Percentiles rank a stretch among this genome's conserved stretches.
Evolutionary conservation across 2,329 filamentous ascomycete genomes (phyloP).

Genomic region (Byssochlamys sp.): DNA sequence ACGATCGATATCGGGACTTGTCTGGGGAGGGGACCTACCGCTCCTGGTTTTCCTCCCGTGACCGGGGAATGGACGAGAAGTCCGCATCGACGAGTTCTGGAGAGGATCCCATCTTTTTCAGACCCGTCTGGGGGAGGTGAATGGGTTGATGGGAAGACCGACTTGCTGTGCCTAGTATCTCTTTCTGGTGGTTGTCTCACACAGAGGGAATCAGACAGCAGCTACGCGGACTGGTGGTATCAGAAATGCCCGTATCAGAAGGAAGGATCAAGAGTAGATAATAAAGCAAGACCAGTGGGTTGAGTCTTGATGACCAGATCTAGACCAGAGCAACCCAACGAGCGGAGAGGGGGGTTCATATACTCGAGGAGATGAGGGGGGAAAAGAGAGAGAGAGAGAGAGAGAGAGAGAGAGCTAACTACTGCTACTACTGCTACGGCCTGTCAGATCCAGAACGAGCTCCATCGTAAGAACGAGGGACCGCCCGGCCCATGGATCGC

Average conservation of each 20-base stretch:
- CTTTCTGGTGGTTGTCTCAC: background rate
- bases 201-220: background rate
- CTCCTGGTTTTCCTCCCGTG: slow-evolving; percentile 38
- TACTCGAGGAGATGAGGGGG: background rate
- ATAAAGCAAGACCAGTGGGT: background rate
- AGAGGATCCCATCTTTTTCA: slow-evolving; percentile 12
- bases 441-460: slow-evolving; percentile 1
- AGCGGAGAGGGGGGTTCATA: background rate
- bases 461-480: background rate
- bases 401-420: background rate
- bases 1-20: background rate
- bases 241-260: background rate
- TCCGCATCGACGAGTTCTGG: slow-evolving; percentile 23
- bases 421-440: background rate
- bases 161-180: background rate
- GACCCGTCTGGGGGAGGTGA: background rate
- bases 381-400: background rate
- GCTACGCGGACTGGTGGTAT: background rate
- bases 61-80: slow-evolving; percentile 24
- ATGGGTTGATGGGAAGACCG: background rate
- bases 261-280: background rate
- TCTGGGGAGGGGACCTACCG: slow-evolving; percentile 20
- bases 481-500: background rate
- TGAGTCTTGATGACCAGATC: background rate
- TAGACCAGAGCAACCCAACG: background rate